A percentile compares a stretch with the other conserved stretches of the same genome.
Conservation (phyloP, 2,329 filamentous ascomycete species). For the Sphaerulina musiva region DNA sequence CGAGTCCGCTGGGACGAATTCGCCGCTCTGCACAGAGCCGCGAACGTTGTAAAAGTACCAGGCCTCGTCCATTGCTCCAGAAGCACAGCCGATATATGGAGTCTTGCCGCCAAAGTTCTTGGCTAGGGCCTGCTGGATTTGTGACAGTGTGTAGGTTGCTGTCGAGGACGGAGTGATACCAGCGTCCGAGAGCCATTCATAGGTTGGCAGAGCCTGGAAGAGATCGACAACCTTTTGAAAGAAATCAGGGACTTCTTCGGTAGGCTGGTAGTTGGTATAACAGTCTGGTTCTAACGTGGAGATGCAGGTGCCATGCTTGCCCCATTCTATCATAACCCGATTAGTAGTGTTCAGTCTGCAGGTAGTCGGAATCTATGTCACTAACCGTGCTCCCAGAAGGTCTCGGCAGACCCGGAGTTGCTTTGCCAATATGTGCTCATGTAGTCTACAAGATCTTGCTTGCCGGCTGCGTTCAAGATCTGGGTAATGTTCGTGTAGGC, state of each 20-base stretch:
- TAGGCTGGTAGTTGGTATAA: slow-evolving; percentile 52
- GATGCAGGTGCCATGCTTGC: slow-evolving; percentile 61
- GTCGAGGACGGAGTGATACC: slow-evolving; percentile 52
- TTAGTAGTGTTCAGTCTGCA: neutral
- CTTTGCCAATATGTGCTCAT: slow-evolving; percentile 70
- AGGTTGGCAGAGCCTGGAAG: slow-evolving; percentile 61
- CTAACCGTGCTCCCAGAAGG: slow-evolving; percentile 51
- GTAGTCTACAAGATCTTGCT: slow-evolving; percentile 53
- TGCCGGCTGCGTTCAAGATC: slow-evolving; percentile 52
- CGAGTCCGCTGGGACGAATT: slow-evolving; percentile 50
- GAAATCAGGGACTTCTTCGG: slow-evolving; percentile 62
- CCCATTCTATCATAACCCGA: slow-evolving; percentile 31
- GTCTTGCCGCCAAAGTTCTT: slow-evolving; percentile 48
- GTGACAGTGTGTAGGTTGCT: slow-evolving; percentile 52
- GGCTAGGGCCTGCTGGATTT: slow-evolving; percentile 55
- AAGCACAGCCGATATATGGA: slow-evolving; percentile 54
- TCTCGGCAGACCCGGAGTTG: slow-evolving; percentile 56
- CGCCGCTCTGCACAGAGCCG: slow-evolving; percentile 54
- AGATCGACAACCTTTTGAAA: slow-evolving; percentile 60
- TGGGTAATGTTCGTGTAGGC: slow-evolving; percentile 59
- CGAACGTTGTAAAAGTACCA: slow-evolving; percentile 60
- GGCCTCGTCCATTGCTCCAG: slow-evolving; percentile 46
- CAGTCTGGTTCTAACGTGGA: slow-evolving; percentile 60
- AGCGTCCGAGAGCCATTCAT: slow-evolving; percentile 55
- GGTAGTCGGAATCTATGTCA: neutral